Conservation (phyloP, 148 eudicot species). For the Amaranthus hypochondriacus region DNA sequence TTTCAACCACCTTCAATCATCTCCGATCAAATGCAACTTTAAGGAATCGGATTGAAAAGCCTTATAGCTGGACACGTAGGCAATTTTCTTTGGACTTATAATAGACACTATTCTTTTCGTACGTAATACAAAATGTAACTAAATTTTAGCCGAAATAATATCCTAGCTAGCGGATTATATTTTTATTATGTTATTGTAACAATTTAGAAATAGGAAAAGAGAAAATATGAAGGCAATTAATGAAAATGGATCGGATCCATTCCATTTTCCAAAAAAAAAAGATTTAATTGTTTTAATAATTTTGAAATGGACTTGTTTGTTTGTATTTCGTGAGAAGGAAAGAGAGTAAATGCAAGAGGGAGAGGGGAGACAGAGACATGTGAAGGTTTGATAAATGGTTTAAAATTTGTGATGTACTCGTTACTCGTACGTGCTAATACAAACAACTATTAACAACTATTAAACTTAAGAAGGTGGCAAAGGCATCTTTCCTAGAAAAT, state of each 20-base stretch:
- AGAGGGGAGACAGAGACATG: slow-evolving; percentile 23
- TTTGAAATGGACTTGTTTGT: background rate
- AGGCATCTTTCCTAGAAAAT: slow-evolving; percentile 24
- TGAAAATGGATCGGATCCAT: background rate
- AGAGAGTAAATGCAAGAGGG: background rate
- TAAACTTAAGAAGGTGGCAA: slow-evolving; percentile 19
- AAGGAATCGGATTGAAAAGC: too few species aligned
- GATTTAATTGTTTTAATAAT: background rate
- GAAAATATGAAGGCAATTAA: background rate
- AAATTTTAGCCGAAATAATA: too few species aligned
- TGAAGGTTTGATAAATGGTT: slow-evolving; percentile 20
- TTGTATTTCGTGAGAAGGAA: background rate
- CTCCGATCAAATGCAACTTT: too few species aligned
- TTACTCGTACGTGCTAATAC: slow-evolving; percentile 16
- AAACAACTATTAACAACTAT: slow-evolving; percentile 15
- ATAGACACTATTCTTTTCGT: too few species aligned
- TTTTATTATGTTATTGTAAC: too few species aligned
- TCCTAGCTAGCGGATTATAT: too few species aligned
- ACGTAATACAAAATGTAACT: too few species aligned
- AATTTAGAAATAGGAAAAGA: too few species aligned
- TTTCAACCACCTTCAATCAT: too few species aligned
- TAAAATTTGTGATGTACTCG: slow-evolving; percentile 15
- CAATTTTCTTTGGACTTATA: too few species aligned
- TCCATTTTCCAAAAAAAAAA: background rate
- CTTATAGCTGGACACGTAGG: too few species aligned